phyloP scores from a whole-genome alignment of 2,329 filamentous ascomycete genomes.

The Hansfordia pulvinata region DNA sequence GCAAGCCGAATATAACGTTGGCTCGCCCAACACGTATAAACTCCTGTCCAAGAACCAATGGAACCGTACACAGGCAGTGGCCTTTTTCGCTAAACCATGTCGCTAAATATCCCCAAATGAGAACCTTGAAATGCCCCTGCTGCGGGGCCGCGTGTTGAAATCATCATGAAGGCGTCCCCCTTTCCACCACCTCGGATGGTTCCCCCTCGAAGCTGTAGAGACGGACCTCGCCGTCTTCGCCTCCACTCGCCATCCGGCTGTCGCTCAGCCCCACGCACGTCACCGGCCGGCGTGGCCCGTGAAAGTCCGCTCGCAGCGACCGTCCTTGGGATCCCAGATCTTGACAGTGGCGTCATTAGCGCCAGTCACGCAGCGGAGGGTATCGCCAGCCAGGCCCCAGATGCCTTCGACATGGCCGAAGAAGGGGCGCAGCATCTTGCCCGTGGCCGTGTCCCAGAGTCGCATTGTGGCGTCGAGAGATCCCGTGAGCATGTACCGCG shows the following conservation, averaged over 20 bases:
- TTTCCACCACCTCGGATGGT: slow-evolving; percentile 26
- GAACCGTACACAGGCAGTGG: too few species aligned
- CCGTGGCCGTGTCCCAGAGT: slow-evolving; percentile 78
- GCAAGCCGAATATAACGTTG: too few species aligned
- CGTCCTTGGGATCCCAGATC: slow-evolving; percentile 82
- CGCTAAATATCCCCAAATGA: too few species aligned
- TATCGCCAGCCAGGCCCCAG: slow-evolving; percentile 85
- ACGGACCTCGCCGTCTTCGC: slow-evolving; percentile 84
- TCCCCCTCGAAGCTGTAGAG: slow-evolving; percentile 63
- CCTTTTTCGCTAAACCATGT: too few species aligned
- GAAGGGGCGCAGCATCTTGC: slow-evolving; percentile 77
- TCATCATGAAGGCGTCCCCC: slow-evolving; percentile 33
- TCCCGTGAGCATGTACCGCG: slow-evolving; percentile 84
- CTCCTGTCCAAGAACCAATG: too few species aligned
- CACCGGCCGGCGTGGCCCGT: slow-evolving; percentile 79
- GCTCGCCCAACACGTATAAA: too few species aligned
- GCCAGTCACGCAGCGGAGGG: slow-evolving; percentile 73
- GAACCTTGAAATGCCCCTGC: too few species aligned
- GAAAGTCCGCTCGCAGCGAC: slow-evolving; percentile 84
- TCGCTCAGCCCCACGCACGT: slow-evolving; percentile 90
- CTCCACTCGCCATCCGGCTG: slow-evolving; percentile 76
- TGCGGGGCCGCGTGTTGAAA: too few species aligned
- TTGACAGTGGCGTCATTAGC: slow-evolving; percentile 93
- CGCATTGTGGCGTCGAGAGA: slow-evolving; percentile 85
- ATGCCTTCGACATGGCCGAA: slow-evolving; percentile 95